phyloP scores from a whole-genome alignment of 2,329 filamentous ascomycete species.

The Trichophaea hybrida region DNA sequence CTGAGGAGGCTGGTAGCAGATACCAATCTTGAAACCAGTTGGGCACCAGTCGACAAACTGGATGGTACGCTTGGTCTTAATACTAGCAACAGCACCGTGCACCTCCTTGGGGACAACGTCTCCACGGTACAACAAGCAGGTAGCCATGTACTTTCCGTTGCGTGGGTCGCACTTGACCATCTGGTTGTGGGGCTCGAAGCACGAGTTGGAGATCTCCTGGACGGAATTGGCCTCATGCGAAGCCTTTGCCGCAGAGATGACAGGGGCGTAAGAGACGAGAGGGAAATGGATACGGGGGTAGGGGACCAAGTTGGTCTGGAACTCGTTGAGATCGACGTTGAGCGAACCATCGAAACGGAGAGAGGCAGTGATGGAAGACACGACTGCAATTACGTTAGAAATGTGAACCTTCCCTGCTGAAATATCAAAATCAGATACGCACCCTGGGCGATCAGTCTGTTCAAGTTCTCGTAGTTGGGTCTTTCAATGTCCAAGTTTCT shows the following conservation, averaged over 20 bases:
- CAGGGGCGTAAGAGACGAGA: conserved; percentile 86
- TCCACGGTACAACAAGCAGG: conserved; percentile 92
- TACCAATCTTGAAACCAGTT: conserved; percentile 99
- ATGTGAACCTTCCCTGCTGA: not conserved
- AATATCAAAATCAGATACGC: conserved; percentile 35
- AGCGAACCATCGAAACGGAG: conserved; percentile 97
- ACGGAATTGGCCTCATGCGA: conserved; percentile 97
- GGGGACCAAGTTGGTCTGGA: conserved; percentile 98
- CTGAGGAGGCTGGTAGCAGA: conserved; percentile 97
- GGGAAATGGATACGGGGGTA: conserved; percentile 99
- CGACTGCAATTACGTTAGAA: conserved; percentile 39
- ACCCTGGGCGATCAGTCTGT: conserved; percentile 85
- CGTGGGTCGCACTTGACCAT: conserved; percentile 99
- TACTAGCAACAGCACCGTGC: conserved; percentile 77
- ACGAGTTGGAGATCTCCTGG: conserved; percentile 95
- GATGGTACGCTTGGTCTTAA: conserved; percentile 99
- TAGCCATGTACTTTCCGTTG: conserved; percentile 99
- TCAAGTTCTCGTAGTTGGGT: conserved; percentile 96
- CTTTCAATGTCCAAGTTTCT: conserved; percentile 94
- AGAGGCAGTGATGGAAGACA: conserved; percentile 95
- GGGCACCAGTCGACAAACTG: conserved; percentile 99
- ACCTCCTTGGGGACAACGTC: conserved; percentile 96
- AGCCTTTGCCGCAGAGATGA: conserved; percentile 89
- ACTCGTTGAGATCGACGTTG: conserved; percentile 98
- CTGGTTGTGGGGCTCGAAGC: conserved; percentile 99